Base-by-base conservation (phyloP, 257 asterid species). In the Anisodus tanguticus region DNA sequence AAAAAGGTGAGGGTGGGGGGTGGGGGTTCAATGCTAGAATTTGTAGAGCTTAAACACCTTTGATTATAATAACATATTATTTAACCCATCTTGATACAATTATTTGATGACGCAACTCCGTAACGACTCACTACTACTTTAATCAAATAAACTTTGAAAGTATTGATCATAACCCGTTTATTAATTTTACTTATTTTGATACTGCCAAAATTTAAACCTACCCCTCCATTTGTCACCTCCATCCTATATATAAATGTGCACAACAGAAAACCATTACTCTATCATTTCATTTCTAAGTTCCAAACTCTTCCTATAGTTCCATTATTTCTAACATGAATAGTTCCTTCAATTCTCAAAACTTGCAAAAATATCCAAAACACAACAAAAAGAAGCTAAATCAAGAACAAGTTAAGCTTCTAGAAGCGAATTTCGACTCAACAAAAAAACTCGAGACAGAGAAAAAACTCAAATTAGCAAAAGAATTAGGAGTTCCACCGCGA, bases 371-470 rank as follows among this genome's bases (percentile, higher is more conserved):
- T 31, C 19, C 76, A 37, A 82, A 64, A 19, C 82, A 84, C 86
- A 91, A 67, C 67, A 92, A 91, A 22, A 95, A 91, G 74, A 87
- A 98, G 88, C 89, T 95, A 72, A 94, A 13, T 88, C 92, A 91
- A 68, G 92, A 92, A 7, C 98, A 95, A 68, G 90, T 95, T 3
- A 89, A 87, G 86, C 90, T 94, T 82, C 89, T 95, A 1, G 99
- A 95, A 53, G 92, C 94, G 10, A 89, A 89, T 89, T 95, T 95
- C 87, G 92, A 88, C 67, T 86, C 93, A 81, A 74, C 82, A 82
- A 91, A 88, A 89, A 95, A 95, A 89, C 98, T 95, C 11, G 97
- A 95, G 22, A 92, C 93, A 3, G 97, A 91, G 84, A 90, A 86
- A 19, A 95, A 95, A 86, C 87, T 93, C 88, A 91, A 90, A 85